These are phyloP conservation scores for Penicillium sp. DNA, from an alignment of 2,329 filamentous ascomycete genomes.

Conservation along the genomic window DNA sequence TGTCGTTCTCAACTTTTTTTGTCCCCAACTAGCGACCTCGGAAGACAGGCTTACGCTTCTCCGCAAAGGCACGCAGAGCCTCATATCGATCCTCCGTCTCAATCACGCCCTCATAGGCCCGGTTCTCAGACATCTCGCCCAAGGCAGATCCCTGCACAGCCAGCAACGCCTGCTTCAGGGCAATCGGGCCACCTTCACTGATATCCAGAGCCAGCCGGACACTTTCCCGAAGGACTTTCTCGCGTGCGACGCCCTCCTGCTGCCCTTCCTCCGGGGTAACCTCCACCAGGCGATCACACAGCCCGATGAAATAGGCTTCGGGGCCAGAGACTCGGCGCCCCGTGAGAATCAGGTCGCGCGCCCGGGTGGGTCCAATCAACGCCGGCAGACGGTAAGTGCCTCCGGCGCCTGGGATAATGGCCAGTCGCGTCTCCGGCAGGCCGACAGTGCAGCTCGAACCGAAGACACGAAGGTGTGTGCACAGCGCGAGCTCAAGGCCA, in stretches of 20 bases:
- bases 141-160: slow-evolving; percentile 64
- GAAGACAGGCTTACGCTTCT: slow-evolving; percentile 38
- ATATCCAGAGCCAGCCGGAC: slow-evolving; percentile 76
- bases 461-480: slow-evolving; percentile 84
- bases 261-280: slow-evolving; percentile 52
- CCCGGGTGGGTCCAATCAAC: slow-evolving; percentile 71
- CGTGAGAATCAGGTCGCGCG: slow-evolving; percentile 85
- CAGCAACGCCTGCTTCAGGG: slow-evolving; percentile 69
- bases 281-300: slow-evolving; percentile 86
- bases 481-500: slow-evolving; percentile 85
- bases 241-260: slow-evolving; percentile 55
- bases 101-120: slow-evolving; percentile 78
- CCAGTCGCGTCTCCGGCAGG: slow-evolving; percentile 85
- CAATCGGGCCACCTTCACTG: slow-evolving; percentile 82
- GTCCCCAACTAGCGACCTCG: slow-evolving; percentile 23
- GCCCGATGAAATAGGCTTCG: slow-evolving; percentile 85
- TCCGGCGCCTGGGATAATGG: slow-evolving; percentile 90
- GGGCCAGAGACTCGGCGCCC: slow-evolving; percentile 75
- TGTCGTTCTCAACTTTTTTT: not conserved
- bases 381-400: slow-evolving; percentile 82
- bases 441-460: slow-evolving; percentile 70
- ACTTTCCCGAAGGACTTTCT: slow-evolving; percentile 66
- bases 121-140: slow-evolving; percentile 73
- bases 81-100: slow-evolving; percentile 81
- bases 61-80: slow-evolving; percentile 76